A percentile compares a stretch with the other conserved stretches of the same genome.
phyloP scores from a whole-genome alignment of 75 land plant genomes.

The Cupressus sempervirens region DNA sequence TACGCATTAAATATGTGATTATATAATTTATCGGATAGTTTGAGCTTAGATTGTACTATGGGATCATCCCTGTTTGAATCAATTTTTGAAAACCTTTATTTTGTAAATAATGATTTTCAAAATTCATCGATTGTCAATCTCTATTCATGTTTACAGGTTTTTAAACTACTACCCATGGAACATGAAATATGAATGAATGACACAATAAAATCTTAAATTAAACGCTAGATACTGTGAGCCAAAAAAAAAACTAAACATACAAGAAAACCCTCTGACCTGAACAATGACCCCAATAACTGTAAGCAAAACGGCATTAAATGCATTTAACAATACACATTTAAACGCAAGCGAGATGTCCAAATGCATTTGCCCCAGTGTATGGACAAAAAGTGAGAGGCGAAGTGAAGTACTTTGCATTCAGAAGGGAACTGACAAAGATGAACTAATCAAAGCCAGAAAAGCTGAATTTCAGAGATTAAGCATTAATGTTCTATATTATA shows the following conservation, averaged over 20 bases:
- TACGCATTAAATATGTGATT: neutral
- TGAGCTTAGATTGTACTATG: too few relatives aligned
- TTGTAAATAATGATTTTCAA: too few relatives aligned
- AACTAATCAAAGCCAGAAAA: neutral
- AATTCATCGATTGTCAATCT: too few relatives aligned
- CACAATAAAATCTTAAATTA: neutral
- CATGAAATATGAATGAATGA: neutral
- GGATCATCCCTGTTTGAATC: too few relatives aligned
- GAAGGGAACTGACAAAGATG: neutral
- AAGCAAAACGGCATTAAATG: constrained; percentile 37
- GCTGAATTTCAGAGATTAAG: neutral
- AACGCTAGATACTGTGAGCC: neutral
- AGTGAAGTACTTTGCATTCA: neutral
- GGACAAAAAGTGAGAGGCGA: neutral
- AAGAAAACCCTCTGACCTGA: constrained; percentile 35
- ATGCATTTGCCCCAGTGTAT: neutral
- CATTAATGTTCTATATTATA: neutral
- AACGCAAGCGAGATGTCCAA: neutral
- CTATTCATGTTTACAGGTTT: too few relatives aligned
- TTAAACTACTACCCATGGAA: neutral
- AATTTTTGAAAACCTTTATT: too few relatives aligned
- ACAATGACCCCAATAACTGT: constrained; percentile 60
- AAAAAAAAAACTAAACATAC: too few relatives aligned
- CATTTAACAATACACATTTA: neutral
- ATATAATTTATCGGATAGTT: too few relatives aligned